Evolutionary conservation across 495 filamentous ascomycete species (phyloP), one percentile per base, ranked within the genome.

Genomic region (Aspergillus panamensis): DNA sequence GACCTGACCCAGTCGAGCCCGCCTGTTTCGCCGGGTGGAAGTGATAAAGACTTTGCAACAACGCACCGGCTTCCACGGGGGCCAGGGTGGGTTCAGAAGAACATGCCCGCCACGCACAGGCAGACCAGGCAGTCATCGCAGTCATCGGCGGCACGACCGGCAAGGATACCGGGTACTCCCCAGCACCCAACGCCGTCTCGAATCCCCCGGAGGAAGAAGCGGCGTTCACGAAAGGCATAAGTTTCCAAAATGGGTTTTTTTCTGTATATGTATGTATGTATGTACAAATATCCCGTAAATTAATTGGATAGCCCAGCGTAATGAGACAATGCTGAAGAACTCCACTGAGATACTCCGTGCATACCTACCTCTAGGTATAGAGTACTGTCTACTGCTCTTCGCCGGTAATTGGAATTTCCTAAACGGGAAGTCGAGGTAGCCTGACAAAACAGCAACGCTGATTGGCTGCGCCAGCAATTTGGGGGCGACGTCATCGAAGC

Each of bases 1-100:
- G 78, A 80, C 50, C 61, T 81, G 20, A 81, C 78, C 0, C 59
- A 66, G 31, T 72, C 72, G 19, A 77, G 73, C 48, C 75, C 79
- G 20, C 55, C 59, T 3, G 62, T 61, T 2, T 69, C 69, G n/a
- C 66, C 69, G 1, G 64, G 53, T 0, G 65, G 65, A 1, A 68
- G 67, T 51, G 60, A 70, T 9, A 60, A 69, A 35, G 69, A 73
- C 31, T 65, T 68, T 55, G 63, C 67, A 12, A 69, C 55, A 52
- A 55, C 63, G n/a, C 57, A 65, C 20, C 60, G 54, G 19, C 63
- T 76, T 55, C 73, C 69, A 8, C 60, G 48, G 13, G 75, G 70
- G 1, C 61, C 65, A 8, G 75, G 71, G 13, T 78, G 69, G 76
- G 71, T 70, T 35, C 66, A 62, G 50, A 75, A 74, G 59, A 66